Evolutionary conservation across 768 basidiomycete species (phyloP), one percentile per base, ranked within the genome.

Genomic region (Auricularia sp.): DNA sequence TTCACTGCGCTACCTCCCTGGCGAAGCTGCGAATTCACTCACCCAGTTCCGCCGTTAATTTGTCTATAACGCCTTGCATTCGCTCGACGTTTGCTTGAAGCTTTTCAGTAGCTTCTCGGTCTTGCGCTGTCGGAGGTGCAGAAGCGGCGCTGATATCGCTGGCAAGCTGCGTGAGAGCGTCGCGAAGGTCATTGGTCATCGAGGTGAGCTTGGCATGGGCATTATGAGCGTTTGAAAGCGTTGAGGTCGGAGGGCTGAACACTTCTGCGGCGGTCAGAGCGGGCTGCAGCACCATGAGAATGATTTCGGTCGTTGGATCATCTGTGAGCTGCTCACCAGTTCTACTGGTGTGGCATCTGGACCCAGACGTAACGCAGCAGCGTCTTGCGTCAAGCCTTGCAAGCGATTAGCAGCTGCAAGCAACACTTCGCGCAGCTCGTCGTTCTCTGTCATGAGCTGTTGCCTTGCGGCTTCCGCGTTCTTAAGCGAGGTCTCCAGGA

Each of bases 401-500:
- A 89, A 72, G 65, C 86, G 85, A 68, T 92, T 91, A 42, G 86
- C 83, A 5, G 83, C 78, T 45, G 79, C 79, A 62, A 94, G 70
- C 3, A 90, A 71, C 34, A 90, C 73, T 36, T 80, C 82, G 63
- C 83, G 83, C 42, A 93, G 78, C 42, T 78, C 77, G 37, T 80
- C 71, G 63, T 88, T 91, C 71, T 94, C 90, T 44, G 86, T 83
- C 36, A 77, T 73, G 21, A 93, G 80, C 54, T 82, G 81, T 29
- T 76, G 76, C 45, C 88, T 78, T 0, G 88, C 83, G 62, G 80
- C 78, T 72, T 93, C 90, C 0, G 90, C 86, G 68, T 92, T 83
- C 59, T 87, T 85, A 39, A 93, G 77, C 5, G 89, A 86, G 36
- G 82, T 74, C 67, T 93, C 90, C 36, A 86, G 70, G 69, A 83